phyloP scores from a whole-genome alignment of 1,284 basidiomycete species.

The Marasmius sp. region DNA sequence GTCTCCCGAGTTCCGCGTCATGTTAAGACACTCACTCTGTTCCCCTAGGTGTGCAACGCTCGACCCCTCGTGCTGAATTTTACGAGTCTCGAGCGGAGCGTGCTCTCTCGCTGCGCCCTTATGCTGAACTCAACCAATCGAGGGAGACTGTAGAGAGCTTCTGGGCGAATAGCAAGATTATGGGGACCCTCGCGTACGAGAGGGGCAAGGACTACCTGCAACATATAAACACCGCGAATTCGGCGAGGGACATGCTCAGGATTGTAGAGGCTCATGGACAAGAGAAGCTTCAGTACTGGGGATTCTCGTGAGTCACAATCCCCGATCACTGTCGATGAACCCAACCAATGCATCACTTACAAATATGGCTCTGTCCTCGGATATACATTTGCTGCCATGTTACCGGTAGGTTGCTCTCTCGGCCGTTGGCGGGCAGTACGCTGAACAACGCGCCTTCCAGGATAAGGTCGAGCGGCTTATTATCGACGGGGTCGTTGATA shows the following conservation, averaged over 20 bases:
- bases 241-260: conserved; percentile 27
- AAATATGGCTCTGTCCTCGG: no score
- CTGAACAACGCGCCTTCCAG: no score
- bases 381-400: no score
- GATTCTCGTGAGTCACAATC: no score
- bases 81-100: conserved; percentile 7
- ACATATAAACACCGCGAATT: conserved; percentile 25
- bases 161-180: conserved; percentile 17
- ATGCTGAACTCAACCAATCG: conserved; percentile 15
- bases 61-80: background rate
- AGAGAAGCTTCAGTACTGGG: no score
- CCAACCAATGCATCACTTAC: no score
- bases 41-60: conserved; percentile 11
- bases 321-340: no score
- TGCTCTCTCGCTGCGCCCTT: background rate
- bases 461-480: no score
- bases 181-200: conserved; percentile 20
- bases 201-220: conserved; percentile 13
- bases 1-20: background rate
- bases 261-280: no score
- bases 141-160: conserved; percentile 14
- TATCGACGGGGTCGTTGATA: no score
- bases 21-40: background rate
- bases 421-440: no score
- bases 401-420: no score